A percentile compares a stretch with the other conserved stretches of the same genome.
Evolutionary conservation across 129 eudicot genomes (phyloP).

Genomic region (Lactuca saligna): DNA sequence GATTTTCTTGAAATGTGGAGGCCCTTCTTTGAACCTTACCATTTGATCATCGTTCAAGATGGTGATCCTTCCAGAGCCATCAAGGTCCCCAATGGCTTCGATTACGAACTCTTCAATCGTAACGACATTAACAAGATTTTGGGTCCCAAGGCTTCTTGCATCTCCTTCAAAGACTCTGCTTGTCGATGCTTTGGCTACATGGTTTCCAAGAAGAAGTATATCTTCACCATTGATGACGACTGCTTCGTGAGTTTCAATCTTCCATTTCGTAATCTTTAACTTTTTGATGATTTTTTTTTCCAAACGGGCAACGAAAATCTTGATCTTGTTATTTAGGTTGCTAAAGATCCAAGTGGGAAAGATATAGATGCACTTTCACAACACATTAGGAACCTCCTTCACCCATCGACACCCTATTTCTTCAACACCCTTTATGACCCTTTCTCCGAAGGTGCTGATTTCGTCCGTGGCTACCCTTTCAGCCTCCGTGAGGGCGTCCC

Average conservation of each 20-base stretch:
- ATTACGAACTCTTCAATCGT: conserved; percentile 72
- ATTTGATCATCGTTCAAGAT: conserved; percentile 83
- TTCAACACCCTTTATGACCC: conserved; percentile 61
- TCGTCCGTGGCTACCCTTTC: conserved; percentile 61
- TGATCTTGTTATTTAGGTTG: conserved; percentile 50
- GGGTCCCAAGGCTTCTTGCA: conserved; percentile 41
- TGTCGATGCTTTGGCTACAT: conserved; percentile 38
- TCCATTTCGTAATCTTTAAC: background rate
- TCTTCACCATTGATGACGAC: conserved; percentile 85
- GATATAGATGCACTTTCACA: conserved; percentile 78
- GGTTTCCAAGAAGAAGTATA: conserved; percentile 93
- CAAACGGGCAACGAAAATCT: background rate
- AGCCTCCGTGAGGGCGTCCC: conserved; percentile 58
- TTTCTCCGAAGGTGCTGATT: conserved; percentile 53
- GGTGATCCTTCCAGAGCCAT: conserved; percentile 82
- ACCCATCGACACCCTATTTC: conserved; percentile 66
- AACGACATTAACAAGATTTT: conserved; percentile 67
- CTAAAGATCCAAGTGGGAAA: conserved; percentile 72
- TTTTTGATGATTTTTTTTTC: conserved; percentile 17
- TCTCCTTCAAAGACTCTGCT: conserved; percentile 42
- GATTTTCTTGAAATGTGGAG: conserved; percentile 96
- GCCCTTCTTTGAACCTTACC: conserved; percentile 79
- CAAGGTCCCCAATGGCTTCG: conserved; percentile 72
- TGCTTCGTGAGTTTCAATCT: conserved; percentile 58
- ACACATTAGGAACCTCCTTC: conserved; percentile 75